phyloP scores from a whole-genome alignment of 2,329 filamentous ascomycete genomes.

The Dactylellina parvicollis region DNA sequence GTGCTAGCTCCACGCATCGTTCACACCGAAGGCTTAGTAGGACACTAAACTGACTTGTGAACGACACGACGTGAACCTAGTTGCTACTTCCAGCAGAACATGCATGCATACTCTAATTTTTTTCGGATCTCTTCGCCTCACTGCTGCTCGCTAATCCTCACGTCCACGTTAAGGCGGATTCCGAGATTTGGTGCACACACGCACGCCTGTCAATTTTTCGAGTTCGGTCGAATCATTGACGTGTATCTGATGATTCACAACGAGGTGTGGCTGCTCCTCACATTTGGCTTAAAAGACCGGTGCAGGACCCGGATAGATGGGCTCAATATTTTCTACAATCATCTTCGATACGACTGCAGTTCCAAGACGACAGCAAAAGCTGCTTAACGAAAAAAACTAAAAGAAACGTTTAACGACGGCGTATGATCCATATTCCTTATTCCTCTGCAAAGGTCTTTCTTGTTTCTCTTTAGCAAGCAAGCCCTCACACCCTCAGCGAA shows the following conservation, averaged over 20 bases:
- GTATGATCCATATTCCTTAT: slow-evolving; percentile 53
- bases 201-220: slow-evolving; percentile 49
- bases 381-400: slow-evolving; percentile 37
- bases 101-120: slow-evolving; percentile 48
- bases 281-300: slow-evolving; percentile 51
- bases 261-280: slow-evolving; percentile 50
- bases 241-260: slow-evolving; percentile 52
- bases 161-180: slow-evolving; percentile 54
- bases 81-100: slow-evolving; percentile 35
- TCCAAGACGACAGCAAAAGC: slow-evolving; percentile 8
- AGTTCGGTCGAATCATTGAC: slow-evolving; percentile 51
- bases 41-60: slow-evolving; percentile 43
- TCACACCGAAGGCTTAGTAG: slow-evolving; percentile 52
- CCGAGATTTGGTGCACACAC: slow-evolving; percentile 49
- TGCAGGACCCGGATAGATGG: slow-evolving; percentile 44
- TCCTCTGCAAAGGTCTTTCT: slow-evolving; percentile 52
- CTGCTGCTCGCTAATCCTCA: slow-evolving; percentile 51
- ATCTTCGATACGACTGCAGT: slow-evolving; percentile 39
- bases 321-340: slow-evolving; percentile 43
- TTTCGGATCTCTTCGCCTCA: slow-evolving; percentile 53
- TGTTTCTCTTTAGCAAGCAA: slow-evolving; percentile 53
- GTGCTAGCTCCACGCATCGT: slow-evolving; percentile 47
- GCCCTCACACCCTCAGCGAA: slow-evolving; percentile 43
- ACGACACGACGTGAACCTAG: slow-evolving; percentile 40
- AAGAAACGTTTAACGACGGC: slow-evolving; percentile 53